Conservation (phyloP, 148 eudicot genomes). For the Vaccinium myrtillus region DNA sequence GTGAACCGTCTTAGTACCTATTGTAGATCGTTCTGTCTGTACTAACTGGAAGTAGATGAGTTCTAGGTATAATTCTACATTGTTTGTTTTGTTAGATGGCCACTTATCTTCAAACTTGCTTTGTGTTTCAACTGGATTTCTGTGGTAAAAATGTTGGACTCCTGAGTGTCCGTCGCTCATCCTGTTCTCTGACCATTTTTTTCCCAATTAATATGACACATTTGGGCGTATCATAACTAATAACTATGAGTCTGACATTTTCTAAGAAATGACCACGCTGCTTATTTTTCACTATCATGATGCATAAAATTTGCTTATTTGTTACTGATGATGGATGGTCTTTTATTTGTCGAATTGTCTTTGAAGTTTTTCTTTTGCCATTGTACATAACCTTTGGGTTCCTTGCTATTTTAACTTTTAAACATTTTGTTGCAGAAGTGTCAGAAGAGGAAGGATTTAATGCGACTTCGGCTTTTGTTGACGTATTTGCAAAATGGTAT, state of each 20-base stretch:
- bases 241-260: not conserved
- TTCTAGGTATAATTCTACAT: too few species aligned
- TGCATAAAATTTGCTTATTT: not conserved
- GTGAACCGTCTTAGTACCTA: too few species aligned
- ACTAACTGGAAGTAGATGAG: too few species aligned
- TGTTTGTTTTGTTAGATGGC: too few species aligned
- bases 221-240: not conserved
- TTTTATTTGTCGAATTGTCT: not conserved
- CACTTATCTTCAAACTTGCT: too few species aligned
- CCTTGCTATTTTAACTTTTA: not conserved
- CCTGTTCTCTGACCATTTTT: too few species aligned
- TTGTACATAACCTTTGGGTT: not conserved
- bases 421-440: constrained; percentile 48
- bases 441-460: constrained; percentile 67
- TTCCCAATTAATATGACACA: too few species aligned
- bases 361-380: not conserved
- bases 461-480: constrained; percentile 57
- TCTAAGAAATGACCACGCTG: not conserved
- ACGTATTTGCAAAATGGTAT: constrained; percentile 79
- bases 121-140: too few species aligned
- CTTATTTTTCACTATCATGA: not conserved
- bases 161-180: too few species aligned
- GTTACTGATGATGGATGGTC: not conserved
- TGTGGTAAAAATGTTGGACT: too few species aligned
- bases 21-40: too few species aligned